Base-by-base conservation (phyloP, 164 flowering plant species). In the Tinospora cordifolia region DNA sequence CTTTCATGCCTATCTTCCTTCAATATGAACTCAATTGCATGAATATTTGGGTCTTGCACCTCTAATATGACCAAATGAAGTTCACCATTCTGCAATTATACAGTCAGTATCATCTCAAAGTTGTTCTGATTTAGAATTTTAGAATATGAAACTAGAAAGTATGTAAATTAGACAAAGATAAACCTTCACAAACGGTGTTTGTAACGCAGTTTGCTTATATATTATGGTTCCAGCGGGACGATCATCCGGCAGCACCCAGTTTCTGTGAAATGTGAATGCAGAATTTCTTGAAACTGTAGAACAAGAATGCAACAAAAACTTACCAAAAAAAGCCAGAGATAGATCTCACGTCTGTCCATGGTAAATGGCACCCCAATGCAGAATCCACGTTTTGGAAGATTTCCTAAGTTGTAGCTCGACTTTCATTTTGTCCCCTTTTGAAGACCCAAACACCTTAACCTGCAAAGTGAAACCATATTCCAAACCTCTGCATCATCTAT, bases 331-430 rank as follows among this genome's bases (percentile, higher is more conserved):
- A 38, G n/a, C 41, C 22, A 30, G 6, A 65, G 62, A 67, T 59
- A 51, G 25, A 30, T 49, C 15, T 72, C 68, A 83, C 86, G 62
- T 68, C 54, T 81, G 81, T 57, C 83, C 86, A 26, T 26, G 76
- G 73, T 75, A 79, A 71, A 78, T 21, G 57, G 74, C 77, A 62
- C 84, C 86, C 86, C 86, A 83, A 13, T 81, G 86, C 68, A 81
- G 81, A 70, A 81, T 47, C 78, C 81, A 77, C 38, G 66, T 60
- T 21, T 79, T 76, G 17, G 78, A 72, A 68, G 80, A 75, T 68
- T 83, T 81, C 26, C 46, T 79, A 19, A 81, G 79, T 38, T 74
- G 86, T 58, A 83, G 67, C 71, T 77, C 84, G 21, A 79, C 62
- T 69, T 75, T 81, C 13, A 69, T 80, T 44, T 70, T 62, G 68